phyloP scores from a whole-genome alignment of 2,329 filamentous ascomycete species.

The Paradendryphiella salina region DNA sequence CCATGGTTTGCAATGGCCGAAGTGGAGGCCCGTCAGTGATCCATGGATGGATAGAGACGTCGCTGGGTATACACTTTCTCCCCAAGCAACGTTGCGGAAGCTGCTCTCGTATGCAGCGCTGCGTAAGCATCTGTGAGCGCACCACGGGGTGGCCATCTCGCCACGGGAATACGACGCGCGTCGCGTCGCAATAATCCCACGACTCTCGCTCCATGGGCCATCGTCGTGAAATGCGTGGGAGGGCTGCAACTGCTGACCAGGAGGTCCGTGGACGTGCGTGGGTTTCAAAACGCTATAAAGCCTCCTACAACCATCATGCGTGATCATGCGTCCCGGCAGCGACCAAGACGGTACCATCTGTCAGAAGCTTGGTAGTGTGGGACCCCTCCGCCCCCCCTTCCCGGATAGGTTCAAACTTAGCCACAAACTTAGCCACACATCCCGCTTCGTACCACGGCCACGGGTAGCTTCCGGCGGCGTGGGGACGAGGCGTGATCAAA shows the following conservation, averaged over 20 bases:
- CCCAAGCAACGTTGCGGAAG: not conserved
- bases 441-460: slow-evolving; percentile 1
- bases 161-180: slow-evolving; percentile 36
- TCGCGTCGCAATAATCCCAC: slow-evolving; percentile 11
- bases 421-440: slow-evolving; percentile 30
- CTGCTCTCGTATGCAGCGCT: not conserved
- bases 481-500: slow-evolving; percentile 27
- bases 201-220: not conserved
- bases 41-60: not conserved
- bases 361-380: slow-evolving; percentile 5
- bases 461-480: slow-evolving; percentile 16
- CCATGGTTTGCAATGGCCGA: slow-evolving; percentile 7
- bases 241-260: not conserved
- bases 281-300: slow-evolving; percentile 6
- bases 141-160: slow-evolving; percentile 18
- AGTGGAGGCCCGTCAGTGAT: not conserved
- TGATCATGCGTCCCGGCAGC: slow-evolving; percentile 4
- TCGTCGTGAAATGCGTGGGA: slow-evolving; percentile 17
- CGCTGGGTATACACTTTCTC: not conserved
- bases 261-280: slow-evolving; percentile 2
- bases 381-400: too few species aligned
- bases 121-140: slow-evolving; percentile 6
- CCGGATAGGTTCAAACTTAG: slow-evolving; percentile 13
- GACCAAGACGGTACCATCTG: slow-evolving; percentile 5
- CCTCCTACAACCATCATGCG: not conserved